phyloP scores from a whole-genome alignment of 2,329 filamentous ascomycete species.

The Saccharata proteae region DNA sequence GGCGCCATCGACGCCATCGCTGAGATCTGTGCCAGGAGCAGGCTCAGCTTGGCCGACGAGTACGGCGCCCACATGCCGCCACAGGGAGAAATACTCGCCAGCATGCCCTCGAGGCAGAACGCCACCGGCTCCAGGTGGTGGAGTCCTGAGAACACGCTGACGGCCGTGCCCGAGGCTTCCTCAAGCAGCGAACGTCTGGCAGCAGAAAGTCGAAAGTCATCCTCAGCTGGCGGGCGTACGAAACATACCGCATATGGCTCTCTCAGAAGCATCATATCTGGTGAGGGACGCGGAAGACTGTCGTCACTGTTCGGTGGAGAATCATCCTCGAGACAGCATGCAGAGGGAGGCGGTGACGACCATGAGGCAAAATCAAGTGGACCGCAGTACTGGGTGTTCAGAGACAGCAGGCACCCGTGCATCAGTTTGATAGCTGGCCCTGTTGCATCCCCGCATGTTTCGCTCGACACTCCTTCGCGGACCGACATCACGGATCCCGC shows the following conservation, averaged over 20 bases:
- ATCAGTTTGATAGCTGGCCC: slow-evolving; percentile 5
- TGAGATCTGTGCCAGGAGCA: slow-evolving; percentile 50
- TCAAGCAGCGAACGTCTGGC: slow-evolving; percentile 31
- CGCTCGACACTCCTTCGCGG: too few relatives aligned
- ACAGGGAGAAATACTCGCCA: slow-evolving; percentile 41
- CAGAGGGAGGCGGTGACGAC: slow-evolving; percentile 1
- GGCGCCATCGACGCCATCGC: slow-evolving; percentile 49
- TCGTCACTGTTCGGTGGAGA: slow-evolving; percentile 5
- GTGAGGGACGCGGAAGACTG: slow-evolving; percentile 5
- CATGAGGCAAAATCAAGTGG: slow-evolving; percentile 1
- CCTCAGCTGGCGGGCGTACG: slow-evolving; percentile 6
- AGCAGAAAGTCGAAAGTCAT: slow-evolving; percentile 6
- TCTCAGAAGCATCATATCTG: slow-evolving; percentile 12
- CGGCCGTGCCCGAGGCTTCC: slow-evolving; percentile 35
- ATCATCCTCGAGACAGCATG: neutral
- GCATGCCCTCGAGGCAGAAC: slow-evolving; percentile 18
- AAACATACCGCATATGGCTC: slow-evolving; percentile 11
- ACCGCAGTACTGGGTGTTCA: slow-evolving; percentile 3
- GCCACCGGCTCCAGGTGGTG: too few relatives aligned
- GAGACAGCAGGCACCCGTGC: neutral
- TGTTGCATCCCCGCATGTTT: slow-evolving; percentile 4
- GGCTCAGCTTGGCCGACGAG: slow-evolving; percentile 49
- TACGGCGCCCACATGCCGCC: slow-evolving; percentile 51
- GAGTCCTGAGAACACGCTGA: slow-evolving; percentile 28
- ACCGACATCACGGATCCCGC: too few relatives aligned